phyloP scores from a whole-genome alignment of 805 yeast species.

The Metschnikowia proteae region DNA sequence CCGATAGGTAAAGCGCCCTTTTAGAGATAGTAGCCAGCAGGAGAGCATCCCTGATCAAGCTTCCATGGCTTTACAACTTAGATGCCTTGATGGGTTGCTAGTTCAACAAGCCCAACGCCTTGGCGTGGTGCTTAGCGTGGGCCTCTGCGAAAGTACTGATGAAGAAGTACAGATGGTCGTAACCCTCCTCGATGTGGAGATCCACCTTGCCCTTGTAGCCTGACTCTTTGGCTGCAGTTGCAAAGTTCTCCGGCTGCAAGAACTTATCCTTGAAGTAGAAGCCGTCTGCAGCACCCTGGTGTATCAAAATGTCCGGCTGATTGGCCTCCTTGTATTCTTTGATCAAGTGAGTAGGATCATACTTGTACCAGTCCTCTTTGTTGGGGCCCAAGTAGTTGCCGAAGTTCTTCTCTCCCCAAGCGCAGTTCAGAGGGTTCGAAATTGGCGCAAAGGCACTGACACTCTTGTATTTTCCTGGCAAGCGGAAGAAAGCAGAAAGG shows the following conservation, averaged over 20 bases:
- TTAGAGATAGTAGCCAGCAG: no score
- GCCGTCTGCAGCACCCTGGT: constrained; percentile 76
- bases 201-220: constrained; percentile 58
- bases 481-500: constrained; percentile 56
- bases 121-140: constrained; percentile 86
- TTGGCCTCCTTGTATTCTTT: constrained; percentile 49
- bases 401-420: constrained; percentile 90
- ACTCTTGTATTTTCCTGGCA: constrained; percentile 70
- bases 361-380: constrained; percentile 59
- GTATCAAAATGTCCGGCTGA: constrained; percentile 66
- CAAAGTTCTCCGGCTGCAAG: constrained; percentile 71
- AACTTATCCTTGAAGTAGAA: constrained; percentile 60
- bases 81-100: constrained; percentile 10
- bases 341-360: constrained; percentile 83
- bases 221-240: constrained; percentile 55
- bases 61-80: not conserved
- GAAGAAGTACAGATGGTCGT: constrained; percentile 89
- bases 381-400: constrained; percentile 68
- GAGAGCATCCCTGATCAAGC: no score
- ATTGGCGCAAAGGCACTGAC: constrained; percentile 93
- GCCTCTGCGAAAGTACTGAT: constrained; percentile 73
- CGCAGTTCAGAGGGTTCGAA: constrained; percentile 67
- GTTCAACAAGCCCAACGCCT: constrained; percentile 42
- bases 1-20: no score
- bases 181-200: constrained; percentile 68